phyloP scores from a whole-genome alignment of 306 rosid genomes.

The Prunus padus region DNA sequence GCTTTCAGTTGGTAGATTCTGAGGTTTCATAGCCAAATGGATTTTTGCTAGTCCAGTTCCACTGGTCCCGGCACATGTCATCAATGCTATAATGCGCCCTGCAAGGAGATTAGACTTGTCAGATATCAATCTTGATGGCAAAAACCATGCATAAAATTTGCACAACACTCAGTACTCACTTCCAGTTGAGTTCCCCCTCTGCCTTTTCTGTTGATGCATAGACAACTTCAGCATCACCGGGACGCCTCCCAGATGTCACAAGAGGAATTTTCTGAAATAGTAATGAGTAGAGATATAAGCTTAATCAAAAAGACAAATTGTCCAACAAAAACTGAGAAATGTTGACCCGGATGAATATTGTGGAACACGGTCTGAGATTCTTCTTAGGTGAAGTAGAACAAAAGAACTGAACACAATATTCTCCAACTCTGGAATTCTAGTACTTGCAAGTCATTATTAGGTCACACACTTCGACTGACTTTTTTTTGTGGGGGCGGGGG shows the following conservation, averaged over 20 bases:
- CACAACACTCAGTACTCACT: slow-evolving; percentile 47
- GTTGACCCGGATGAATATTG: neutral
- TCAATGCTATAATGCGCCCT: slow-evolving; percentile 85
- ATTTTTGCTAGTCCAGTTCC: slow-evolving; percentile 99
- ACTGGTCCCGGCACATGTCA: slow-evolving; percentile 98
- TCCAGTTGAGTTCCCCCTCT: slow-evolving; percentile 84
- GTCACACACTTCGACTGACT: neutral
- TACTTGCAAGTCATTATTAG: neutral
- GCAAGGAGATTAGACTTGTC: slow-evolving; percentile 28
- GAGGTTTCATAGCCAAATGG: slow-evolving; percentile 79
- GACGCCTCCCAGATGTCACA: slow-evolving; percentile 73
- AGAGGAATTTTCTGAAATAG: slow-evolving; percentile 77
- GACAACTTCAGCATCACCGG: slow-evolving; percentile 88
- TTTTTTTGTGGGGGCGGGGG: neutral
- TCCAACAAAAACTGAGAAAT: neutral
- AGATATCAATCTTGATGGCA: neutral
- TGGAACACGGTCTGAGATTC: neutral
- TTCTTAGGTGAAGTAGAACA: neutral
- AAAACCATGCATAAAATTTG: neutral
- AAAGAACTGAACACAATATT: neutral
- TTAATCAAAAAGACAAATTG: neutral
- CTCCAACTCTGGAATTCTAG: neutral
- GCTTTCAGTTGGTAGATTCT: slow-evolving; percentile 32
- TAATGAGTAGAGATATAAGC: slow-evolving; percentile 3
- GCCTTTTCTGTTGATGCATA: slow-evolving; percentile 95